Percentiles rank a stretch among this genome's conserved stretches.
phyloP scores from a whole-genome alignment of 1,284 basidiomycete species.

The Lignosus rhinocerotis region DNA sequence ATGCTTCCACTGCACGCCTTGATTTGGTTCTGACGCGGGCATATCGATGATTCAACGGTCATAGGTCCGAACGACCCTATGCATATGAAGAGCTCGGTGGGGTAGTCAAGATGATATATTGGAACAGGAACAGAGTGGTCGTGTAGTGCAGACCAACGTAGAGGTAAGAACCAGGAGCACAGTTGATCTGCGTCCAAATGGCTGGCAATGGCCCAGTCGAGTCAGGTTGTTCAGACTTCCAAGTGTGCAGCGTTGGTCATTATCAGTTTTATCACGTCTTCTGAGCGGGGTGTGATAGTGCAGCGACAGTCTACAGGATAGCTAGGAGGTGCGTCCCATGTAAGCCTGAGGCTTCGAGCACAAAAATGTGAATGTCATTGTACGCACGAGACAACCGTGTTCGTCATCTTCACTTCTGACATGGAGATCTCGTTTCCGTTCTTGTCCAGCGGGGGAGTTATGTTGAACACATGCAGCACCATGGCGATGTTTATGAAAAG shows the following conservation, averaged over 20 bases:
- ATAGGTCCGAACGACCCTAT: too few relatives aligned
- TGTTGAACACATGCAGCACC: conserved; percentile 23
- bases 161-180: neutral
- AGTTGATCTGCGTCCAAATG: neutral
- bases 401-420: conserved; percentile 10
- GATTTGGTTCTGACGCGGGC: too few relatives aligned
- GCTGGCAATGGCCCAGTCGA: too few relatives aligned
- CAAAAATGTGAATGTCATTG: neutral
- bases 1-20: too few relatives aligned
- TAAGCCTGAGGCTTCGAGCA: neutral
- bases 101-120: too few relatives aligned
- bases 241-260: neutral
- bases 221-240: too few relatives aligned
- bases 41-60: too few relatives aligned
- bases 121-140: too few relatives aligned
- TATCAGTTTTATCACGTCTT: conserved; percentile 5
- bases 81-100: too few relatives aligned
- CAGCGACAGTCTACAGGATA: conserved; percentile 19
- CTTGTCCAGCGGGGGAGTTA: conserved; percentile 10
- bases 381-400: conserved; percentile 12
- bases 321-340: neutral
- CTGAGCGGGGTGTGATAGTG: conserved; percentile 16
- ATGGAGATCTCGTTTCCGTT: conserved; percentile 6
- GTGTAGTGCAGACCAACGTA: too few relatives aligned
- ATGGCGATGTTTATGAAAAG: conserved; percentile 20